These are phyloP conservation scores for Aureobasidium sp. DNA, from an alignment of 2,329 filamentous ascomycete species.

Conservation along the genomic window DNA sequence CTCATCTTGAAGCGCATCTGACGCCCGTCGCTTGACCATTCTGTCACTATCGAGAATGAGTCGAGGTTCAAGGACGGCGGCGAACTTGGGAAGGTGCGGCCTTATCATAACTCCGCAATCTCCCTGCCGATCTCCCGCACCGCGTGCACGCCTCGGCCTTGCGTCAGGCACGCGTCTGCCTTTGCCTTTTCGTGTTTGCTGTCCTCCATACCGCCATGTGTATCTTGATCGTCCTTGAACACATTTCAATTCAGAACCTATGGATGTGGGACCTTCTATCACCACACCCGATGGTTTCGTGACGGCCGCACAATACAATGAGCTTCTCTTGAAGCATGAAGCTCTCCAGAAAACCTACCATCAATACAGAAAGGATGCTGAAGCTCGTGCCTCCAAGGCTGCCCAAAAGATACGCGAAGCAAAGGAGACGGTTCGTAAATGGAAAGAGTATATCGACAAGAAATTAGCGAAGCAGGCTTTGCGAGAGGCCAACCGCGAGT, in stretches of 20 bases:
- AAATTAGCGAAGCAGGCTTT: constrained; percentile 22
- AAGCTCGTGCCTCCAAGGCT: constrained; percentile 13
- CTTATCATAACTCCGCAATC: not conserved
- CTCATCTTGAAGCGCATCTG: constrained; percentile 9
- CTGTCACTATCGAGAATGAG: not conserved
- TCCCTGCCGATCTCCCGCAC: constrained; percentile 9
- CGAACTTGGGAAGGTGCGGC: not conserved
- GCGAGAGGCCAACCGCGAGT: not conserved
- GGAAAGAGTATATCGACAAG: constrained; percentile 32
- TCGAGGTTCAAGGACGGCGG: not conserved
- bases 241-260: not conserved
- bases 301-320: not conserved
- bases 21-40: constrained; percentile 17
- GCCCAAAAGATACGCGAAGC: constrained; percentile 11
- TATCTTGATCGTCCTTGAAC: not conserved
- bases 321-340: constrained; percentile 11
- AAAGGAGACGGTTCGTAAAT: constrained; percentile 19
- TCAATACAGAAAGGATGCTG: constrained; percentile 4
- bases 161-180: constrained; percentile 5
- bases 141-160: constrained; percentile 11
- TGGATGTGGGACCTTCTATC: not conserved
- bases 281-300: not conserved
- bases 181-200: not conserved
- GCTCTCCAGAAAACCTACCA: constrained; percentile 7
- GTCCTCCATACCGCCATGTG: not conserved